Evolutionary conservation across 2,329 filamentous ascomycete species (phyloP).

Genomic region (Macroventuria anomochaeta): DNA sequence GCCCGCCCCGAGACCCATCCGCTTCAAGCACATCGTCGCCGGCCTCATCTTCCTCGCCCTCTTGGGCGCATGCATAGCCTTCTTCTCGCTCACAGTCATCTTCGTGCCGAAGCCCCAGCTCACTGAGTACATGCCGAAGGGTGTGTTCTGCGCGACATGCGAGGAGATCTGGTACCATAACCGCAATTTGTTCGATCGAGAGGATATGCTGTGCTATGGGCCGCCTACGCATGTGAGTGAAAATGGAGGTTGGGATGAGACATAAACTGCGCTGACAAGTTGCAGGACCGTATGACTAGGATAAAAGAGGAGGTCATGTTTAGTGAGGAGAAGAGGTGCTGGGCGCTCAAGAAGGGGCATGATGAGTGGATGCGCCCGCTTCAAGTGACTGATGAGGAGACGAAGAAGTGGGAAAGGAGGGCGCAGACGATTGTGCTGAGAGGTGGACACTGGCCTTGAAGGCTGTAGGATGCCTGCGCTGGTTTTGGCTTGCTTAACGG

Average conservation of each 20-base stretch:
- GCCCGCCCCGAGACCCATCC: not conserved
- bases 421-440: not conserved
- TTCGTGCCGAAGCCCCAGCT: constrained; percentile 5
- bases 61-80: not conserved
- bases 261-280: not conserved
- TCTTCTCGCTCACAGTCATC: not conserved
- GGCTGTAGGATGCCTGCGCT: too few relatives aligned
- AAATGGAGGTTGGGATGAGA: not conserved
- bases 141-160: constrained; percentile 8
- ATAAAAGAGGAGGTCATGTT: constrained; percentile 10
- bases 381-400: not conserved
- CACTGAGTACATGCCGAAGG: constrained; percentile 2
- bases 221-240: constrained; percentile 1
- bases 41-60: not conserved
- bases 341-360: not conserved
- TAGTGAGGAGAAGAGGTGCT: constrained; percentile 8
- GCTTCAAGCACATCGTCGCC: not conserved
- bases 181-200: constrained; percentile 5
- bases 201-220: constrained; percentile 12
- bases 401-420: not conserved
- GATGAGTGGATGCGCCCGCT: constrained; percentile 15
- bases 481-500: too few relatives aligned
- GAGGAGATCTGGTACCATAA: constrained; percentile 10
- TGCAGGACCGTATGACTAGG: not conserved
- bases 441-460: not conserved